These are phyloP conservation scores for Corymbia calophylla DNA, from an alignment of 441 rosid genomes.

Conservation along the genomic window DNA sequence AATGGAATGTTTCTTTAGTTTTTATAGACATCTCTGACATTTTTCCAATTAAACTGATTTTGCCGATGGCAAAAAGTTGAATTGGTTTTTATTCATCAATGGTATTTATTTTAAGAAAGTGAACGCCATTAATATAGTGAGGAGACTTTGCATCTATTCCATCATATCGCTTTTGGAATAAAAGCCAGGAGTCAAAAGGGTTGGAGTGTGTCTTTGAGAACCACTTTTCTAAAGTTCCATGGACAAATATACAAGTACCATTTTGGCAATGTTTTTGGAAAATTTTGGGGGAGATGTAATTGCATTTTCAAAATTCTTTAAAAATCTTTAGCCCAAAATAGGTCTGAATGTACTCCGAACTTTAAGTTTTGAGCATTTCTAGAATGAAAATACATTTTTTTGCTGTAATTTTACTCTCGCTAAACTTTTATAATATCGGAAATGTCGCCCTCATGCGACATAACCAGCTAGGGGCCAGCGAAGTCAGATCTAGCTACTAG, in stretches of 20 bases:
- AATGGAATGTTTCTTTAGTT: neutral
- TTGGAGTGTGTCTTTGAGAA: neutral
- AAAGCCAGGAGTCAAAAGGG: neutral
- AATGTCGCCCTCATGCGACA: neutral
- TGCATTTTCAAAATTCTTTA: neutral
- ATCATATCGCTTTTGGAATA: neutral
- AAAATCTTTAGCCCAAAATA: neutral
- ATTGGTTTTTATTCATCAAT: neutral
- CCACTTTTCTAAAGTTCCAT: neutral
- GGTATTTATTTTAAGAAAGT: neutral
- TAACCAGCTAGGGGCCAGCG: rapidly evolving
- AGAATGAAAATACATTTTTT: neutral
- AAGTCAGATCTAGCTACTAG: neutral
- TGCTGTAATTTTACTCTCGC: too few species aligned
- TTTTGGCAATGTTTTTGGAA: neutral
- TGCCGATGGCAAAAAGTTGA: neutral
- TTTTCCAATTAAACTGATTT: neutral
- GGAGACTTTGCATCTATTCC: neutral
- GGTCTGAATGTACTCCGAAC: rapidly evolving
- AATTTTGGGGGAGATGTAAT: neutral
- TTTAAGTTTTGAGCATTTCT: too few species aligned
- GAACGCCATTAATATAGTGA: neutral
- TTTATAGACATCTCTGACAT: neutral
- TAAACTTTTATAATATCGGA: neutral
- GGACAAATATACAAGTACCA: neutral